Conservation (phyloP, 192 early-diverging fungal species). For the Umbelopsis isabellina region DNA sequence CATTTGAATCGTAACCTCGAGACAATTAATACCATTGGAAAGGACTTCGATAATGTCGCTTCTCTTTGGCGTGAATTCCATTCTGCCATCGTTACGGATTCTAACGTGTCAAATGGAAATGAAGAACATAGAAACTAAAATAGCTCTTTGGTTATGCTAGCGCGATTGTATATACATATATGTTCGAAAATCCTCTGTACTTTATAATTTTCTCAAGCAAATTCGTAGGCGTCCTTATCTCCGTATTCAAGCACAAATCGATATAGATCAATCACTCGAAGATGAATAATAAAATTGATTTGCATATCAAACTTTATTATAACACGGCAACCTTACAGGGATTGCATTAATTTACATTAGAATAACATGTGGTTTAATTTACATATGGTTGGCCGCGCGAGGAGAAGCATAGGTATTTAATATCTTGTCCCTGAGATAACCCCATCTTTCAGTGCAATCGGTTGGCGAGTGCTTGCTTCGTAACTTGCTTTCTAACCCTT, state of each 20-base stretch:
- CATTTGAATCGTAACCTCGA: constrained; percentile 56
- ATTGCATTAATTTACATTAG: constrained; percentile 4
- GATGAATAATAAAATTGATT: too few species aligned
- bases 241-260: too few species aligned
- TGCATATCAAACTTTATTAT: too few species aligned
- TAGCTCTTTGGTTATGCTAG: neutral
- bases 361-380: constrained; percentile 10
- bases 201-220: too few species aligned
- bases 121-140: neutral
- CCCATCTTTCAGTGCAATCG: constrained; percentile 29
- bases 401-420: constrained; percentile 8
- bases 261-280: too few species aligned
- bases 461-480: constrained; percentile 20
- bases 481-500: constrained; percentile 15
- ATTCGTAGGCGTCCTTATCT: too few species aligned
- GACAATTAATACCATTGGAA: constrained; percentile 52
- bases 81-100: constrained; percentile 30
- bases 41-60: constrained; percentile 55
- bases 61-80: constrained; percentile 55
- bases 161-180: constrained; percentile 2
- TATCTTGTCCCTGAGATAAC: constrained; percentile 26
- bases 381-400: neutral
- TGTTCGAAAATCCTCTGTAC: neutral
- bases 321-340: too few species aligned
- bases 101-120: neutral